phyloP scores from a whole-genome alignment of 352 stramenopile genomes.

The Phytophthora ohioensis region DNA sequence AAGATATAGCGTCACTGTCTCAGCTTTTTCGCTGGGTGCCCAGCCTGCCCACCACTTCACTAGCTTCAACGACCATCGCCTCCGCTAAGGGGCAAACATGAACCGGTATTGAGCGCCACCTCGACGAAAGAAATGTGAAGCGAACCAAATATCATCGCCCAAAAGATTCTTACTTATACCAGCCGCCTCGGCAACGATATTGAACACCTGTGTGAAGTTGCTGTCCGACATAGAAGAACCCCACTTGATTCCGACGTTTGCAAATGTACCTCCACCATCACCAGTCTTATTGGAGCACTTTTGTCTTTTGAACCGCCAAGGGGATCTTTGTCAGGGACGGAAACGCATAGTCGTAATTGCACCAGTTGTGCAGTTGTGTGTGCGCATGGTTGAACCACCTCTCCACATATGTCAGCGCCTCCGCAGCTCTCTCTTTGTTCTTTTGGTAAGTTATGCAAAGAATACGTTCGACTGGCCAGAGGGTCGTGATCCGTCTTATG shows the following conservation, averaged over 20 bases:
- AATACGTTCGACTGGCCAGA: slow-evolving; percentile 12
- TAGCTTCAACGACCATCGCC: slow-evolving; percentile 27
- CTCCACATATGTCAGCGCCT: slow-evolving; percentile 12
- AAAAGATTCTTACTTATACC: slow-evolving; percentile 6
- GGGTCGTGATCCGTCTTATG: slow-evolving; percentile 19
- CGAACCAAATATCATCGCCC: slow-evolving; percentile 9
- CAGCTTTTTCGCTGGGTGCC: not conserved
- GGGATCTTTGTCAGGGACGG: slow-evolving; percentile 8
- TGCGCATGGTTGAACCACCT: slow-evolving; percentile 6
- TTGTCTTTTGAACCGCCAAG: not conserved
- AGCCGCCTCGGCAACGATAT: slow-evolving; percentile 14
- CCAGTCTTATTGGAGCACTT: not conserved
- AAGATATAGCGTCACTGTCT: not conserved
- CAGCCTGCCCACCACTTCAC: slow-evolving; percentile 22
- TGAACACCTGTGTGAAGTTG: slow-evolving; percentile 25
- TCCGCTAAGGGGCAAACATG: slow-evolving; percentile 29
- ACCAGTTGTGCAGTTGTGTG: not conserved
- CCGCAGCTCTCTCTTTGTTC: not conserved
- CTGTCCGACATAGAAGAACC: slow-evolving; percentile 12
- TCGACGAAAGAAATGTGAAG: slow-evolving; percentile 11
- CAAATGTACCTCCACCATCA: not conserved
- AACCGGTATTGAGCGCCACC: slow-evolving; percentile 34
- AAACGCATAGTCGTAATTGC: slow-evolving; percentile 7
- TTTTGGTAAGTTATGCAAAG: not conserved
- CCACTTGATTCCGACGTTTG: slow-evolving; percentile 7